These are phyloP conservation scores for Cucurbita moschata DNA, from an alignment of 306 rosid genomes.

Conservation along the genomic window DNA sequence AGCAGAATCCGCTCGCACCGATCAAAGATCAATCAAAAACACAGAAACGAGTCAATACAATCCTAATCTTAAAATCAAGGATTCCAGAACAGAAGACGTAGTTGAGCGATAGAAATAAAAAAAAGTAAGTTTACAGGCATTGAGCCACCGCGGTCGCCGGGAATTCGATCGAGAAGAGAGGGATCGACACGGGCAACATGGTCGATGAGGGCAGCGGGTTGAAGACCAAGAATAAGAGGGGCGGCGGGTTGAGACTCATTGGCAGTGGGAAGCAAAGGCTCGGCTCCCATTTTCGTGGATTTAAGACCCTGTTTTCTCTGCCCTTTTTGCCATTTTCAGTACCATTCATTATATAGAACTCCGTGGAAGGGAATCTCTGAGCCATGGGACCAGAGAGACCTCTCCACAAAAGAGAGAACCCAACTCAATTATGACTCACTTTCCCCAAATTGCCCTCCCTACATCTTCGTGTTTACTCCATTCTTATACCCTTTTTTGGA, in stretches of 20 bases:
- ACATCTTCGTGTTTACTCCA: neutral
- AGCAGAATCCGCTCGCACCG: neutral
- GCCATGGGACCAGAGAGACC: neutral
- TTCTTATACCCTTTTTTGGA: neutral
- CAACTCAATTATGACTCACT: neutral
- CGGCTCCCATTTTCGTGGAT: slow-evolving; percentile 25
- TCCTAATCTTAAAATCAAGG: neutral
- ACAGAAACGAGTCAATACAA: neutral
- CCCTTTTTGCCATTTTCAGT: neutral
- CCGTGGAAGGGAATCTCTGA: neutral
- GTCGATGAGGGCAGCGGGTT: slow-evolving; percentile 72
- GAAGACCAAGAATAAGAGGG: slow-evolving; percentile 68
- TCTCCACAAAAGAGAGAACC: neutral
- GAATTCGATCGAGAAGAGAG: slow-evolving; percentile 50
- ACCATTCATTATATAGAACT: neutral
- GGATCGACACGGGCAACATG: slow-evolving; percentile 48
- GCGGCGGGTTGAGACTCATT: slow-evolving; percentile 7
- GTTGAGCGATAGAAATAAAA: neutral
- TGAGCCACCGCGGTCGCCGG: slow-evolving; percentile 94
- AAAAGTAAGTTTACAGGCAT: slow-evolving; percentile 28
- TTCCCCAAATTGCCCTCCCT: neutral
- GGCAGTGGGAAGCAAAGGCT: slow-evolving; percentile 9
- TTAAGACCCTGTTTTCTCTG: neutral
- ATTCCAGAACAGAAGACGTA: neutral
- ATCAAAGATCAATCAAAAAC: neutral